Conservation (phyloP, 345 rosid genomes). For the Odontarrhena argentea region DNA sequence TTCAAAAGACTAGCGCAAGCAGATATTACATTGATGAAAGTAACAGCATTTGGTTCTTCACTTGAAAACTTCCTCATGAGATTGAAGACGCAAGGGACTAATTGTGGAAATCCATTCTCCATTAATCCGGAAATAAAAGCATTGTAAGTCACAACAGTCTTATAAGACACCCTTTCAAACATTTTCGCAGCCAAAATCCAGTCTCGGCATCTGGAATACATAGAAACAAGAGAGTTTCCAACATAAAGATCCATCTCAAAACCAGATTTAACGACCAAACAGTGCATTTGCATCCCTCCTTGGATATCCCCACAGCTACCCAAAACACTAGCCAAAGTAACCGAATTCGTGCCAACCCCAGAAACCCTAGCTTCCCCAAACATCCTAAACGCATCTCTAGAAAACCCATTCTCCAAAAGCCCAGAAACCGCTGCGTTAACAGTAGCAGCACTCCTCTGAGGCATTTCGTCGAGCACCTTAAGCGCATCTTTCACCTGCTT, state of each 20-base stretch:
- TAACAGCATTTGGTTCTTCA: constrained; percentile 53
- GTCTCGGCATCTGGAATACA: constrained; percentile 49
- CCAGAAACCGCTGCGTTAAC: constrained; percentile 60
- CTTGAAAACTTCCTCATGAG: constrained; percentile 49
- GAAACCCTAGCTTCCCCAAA: constrained; percentile 45
- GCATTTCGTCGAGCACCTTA: constrained; percentile 45
- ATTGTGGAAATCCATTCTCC: constrained; percentile 48
- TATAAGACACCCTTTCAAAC: constrained; percentile 50
- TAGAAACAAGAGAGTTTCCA: constrained; percentile 58
- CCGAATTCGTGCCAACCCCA: constrained; percentile 55
- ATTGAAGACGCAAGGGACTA: constrained; percentile 53
- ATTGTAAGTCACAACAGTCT: constrained; percentile 60
- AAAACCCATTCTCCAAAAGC: constrained; percentile 47
- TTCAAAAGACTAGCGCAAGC: constrained; percentile 53
- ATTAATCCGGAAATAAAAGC: constrained; percentile 57
- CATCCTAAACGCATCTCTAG: constrained; percentile 46
- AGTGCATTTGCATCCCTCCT: constrained; percentile 54
- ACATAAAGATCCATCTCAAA: constrained; percentile 58
- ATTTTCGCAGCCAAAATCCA: constrained; percentile 48
- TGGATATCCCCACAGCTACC: constrained; percentile 44
- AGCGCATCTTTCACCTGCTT: constrained; percentile 39
- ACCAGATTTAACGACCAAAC: constrained; percentile 59
- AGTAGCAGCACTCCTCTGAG: constrained; percentile 44
- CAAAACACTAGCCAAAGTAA: constrained; percentile 57
- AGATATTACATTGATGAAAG: constrained; percentile 53